Base-by-base conservation (phyloP, 2,329 filamentous ascomycete genomes). In the Fusarium veterinarium region DNA sequence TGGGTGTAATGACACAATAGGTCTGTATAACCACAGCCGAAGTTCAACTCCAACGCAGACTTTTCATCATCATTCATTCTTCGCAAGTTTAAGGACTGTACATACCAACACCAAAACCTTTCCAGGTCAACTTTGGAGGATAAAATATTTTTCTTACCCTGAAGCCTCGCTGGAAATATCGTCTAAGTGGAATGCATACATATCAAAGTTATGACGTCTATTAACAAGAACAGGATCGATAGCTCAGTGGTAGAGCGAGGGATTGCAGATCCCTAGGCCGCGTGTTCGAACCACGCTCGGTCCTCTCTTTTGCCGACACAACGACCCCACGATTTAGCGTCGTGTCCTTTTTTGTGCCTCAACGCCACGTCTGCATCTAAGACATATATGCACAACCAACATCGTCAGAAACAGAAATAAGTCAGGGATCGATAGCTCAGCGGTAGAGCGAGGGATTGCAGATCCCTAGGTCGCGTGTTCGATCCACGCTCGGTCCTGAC, bases 221-320 rank as follows among this genome's bases (percentile, higher is more conserved):
- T 17, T 3, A 5, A 9, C 30, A 73, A 25, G 20, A 49, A 31
- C 1, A 13, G 71, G 71, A 73, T 73, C 70, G 71, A 73, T 73
- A 73, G 71, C 71, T 73, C 70, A 72, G 70, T 56, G 70, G 70
- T 72, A 72, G 69, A 72, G 70, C 70, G 70, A 70, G 70, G 66
- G 70, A 72, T 72, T 72, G 70, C 70, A 72, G 69, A 72, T 72
- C 69, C 65, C 64, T 69, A 72, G 69, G 69, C 46, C 69, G 69
- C 69, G 69, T 72, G 69, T 72, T 72, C 69, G 69, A 72, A 56
- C 65, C 70, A 72, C 70, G 70, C 69, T 72, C 70, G 70, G 65
- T 72, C 70, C 70, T 72, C 10, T 12, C 51, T 73, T 72, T 73
- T 71, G 46, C 46, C 28, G 37, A 30, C 8, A 6, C 6, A 17